A percentile compares a stretch with the other conserved stretches of the same genome.
Evolutionary conservation across 148 eudicot genomes (phyloP).

Genomic region (Chenopodium formosanum): DNA sequence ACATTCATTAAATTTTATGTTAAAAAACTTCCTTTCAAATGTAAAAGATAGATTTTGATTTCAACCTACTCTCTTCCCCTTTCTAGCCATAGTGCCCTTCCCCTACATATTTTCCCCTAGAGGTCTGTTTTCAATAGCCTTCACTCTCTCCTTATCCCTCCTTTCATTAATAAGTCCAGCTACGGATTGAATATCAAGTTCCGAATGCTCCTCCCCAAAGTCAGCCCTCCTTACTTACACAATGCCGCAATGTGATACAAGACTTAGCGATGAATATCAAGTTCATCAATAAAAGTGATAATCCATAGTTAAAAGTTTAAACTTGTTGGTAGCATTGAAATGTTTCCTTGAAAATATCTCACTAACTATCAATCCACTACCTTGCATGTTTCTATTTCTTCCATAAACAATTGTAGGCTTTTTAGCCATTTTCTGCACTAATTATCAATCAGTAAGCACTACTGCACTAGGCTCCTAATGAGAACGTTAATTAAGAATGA

Average conservation of each 20-base stretch:
- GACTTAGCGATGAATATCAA: neutral
- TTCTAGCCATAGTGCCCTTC: neutral
- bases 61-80: neutral
- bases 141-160: neutral
- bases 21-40: neutral
- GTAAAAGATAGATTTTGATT: neutral
- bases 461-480: too few species aligned
- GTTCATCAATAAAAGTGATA: neutral
- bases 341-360: neutral
- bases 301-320: neutral
- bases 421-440: too few species aligned
- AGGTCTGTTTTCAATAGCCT: neutral
- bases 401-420: too few species aligned
- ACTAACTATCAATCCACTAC: neutral
- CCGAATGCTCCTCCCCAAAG: neutral
- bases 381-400: too few species aligned
- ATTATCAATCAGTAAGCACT: too few species aligned
- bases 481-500: too few species aligned
- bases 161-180: neutral
- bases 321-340: neutral
- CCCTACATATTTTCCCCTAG: neutral
- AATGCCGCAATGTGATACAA: neutral
- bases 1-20: neutral
- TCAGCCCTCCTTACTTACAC: neutral
- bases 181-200: neutral